Base-by-base conservation (phyloP, 768 basidiomycete species). In the Termitomyces sp. region DNA sequence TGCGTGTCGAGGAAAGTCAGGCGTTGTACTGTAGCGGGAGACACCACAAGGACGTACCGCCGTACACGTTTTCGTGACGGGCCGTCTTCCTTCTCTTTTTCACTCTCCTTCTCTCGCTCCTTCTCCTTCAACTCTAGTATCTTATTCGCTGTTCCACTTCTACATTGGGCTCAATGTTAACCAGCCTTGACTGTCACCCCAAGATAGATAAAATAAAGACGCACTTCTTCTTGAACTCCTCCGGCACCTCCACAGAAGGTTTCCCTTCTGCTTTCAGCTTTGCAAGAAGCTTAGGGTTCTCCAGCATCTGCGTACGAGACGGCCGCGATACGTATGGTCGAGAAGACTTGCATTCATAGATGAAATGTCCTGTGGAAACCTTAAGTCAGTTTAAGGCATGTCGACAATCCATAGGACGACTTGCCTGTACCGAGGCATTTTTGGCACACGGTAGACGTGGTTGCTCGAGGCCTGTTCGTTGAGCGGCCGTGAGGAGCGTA, bases 241-340 rank as follows among this genome's bases (percentile, higher is more conserved):
- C 93, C 4, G 94, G 94, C 12, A 94, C 83, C 61, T 93, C 91
- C 0, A 92, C 86, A 18, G 84, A 85, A 4, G 93, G 91, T 64
- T 87, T 85, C 11, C 87, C 88, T 8, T 86, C 83, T 0, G 78
- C 75, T 70, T 83, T 88, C 41, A 89, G 71, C 70, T 91, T 91
- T 4, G 85, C 81, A 8, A 88, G 73, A 2, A 84, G 51, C 24
- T 73, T 77, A 3, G 93, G 93, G 57, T 92, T 91, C 66, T 93
- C 89, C 16, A 98, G 81, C 70, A 88, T 85, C 65, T 94, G 83
- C 2, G 92, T 92, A 44, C 94, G 83, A 37, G 93, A 94, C 2
- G 95, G 95, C n/a, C 95, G 81, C 12, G 91, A 84, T 42, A 93
- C 78, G 70, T 97, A 98, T 27, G 93, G 91, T 2, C 89, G 81